Evolutionary conservation across 1,284 basidiomycete species (phyloP), one percentile per base, ranked within the genome.

Genomic region (Macrocystidia cucumis): DNA sequence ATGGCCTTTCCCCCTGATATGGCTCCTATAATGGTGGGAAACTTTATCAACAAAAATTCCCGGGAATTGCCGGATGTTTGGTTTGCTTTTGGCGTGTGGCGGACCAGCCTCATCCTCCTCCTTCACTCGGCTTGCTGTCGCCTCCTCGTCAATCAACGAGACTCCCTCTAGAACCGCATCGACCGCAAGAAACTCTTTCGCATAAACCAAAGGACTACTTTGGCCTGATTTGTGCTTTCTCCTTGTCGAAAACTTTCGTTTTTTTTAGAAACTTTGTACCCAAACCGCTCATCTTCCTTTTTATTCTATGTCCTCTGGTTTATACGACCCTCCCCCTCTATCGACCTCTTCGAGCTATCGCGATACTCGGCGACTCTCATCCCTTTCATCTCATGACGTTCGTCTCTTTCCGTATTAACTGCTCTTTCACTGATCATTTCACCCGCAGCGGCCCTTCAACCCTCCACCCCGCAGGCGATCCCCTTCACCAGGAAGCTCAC

Each of bases 401-500:
- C 26, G 17, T 26, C 28, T 35, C 12, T 38, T 41, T 37, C 28
- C 42, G 5, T 41, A 31, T 38, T 34, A 35, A 22, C 29, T 30
- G 20, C 34, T 21, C 12, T 28, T 28, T 30, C 27, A 18, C 30
- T 34, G 36, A 24, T 30, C 22, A 40, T 42, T 21, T 36, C 31
- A n/a, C 20, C 40, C 30, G n/a, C 33, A 65, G 62, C 47, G 60
- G 29, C 49, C 52, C 14, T 37, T 49, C 32, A 48, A 47, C 42
- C 41, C 52, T 34, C 41, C 53, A 40, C 27, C 54, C 31, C 64
- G 63, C 42, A 65, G 62, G 35, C 60, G 57, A 48, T 67, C 61
- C 34, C 63, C 63, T 34, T 71, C 72, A 32, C 70, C 74, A 32
- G 52, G 55, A 23, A 47, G 59, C 24, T 55, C 63, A 34, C 62